Base-by-base conservation (phyloP, 2,329 filamentous ascomycete species). In the Exserohilum rostratum region DNA sequence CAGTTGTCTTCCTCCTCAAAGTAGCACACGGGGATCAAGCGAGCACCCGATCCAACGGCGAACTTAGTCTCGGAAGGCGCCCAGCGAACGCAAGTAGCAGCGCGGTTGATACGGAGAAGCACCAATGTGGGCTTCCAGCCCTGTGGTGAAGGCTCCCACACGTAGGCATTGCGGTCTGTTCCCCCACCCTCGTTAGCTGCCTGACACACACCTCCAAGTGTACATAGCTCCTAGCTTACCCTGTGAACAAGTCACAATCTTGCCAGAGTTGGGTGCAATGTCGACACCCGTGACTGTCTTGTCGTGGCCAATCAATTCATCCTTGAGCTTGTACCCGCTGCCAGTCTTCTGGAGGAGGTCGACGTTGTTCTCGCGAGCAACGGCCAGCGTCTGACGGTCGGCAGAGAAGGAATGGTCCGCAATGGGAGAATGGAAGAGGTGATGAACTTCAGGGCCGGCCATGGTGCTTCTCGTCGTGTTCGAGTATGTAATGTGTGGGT, bases 1-100 rank as follows among this genome's bases (percentile, higher is more conserved):
- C 95, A 99, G 81, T 99, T 93, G 78, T 99, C 97, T 78, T 99
- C 95, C 76, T 96, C 91, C 74, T 99, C 95, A 68, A 99, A 99
- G 81, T 98, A 98, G 83, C 95, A 99, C 66, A 98, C 85, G 35
- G 95, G 92, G 69, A 99, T 96, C 62, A 96, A 90, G 61, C 95
- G 88, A 67, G 96, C 95, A 58, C 95, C 95, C 25, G 93, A 97
- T 57, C 95, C 95, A 22, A 98, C 95, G 49, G 95, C 95, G 76
- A 99, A 99, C 79, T 99, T 99, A 75, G 88, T 90, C 82, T 99
- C 95, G 18, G 90, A 93, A 2, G 95, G 95, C 18, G 92, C 96
- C 95, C 95, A 99, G 69, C 95, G 90, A 46, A 97, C 95, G 72
- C 93, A 97, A 0, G 95, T 99, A 3, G 95, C 95, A 15, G 95